Conservation (phyloP, 169 alveolate genomes). For the Cryptosporidium ubiquitum region DNA sequence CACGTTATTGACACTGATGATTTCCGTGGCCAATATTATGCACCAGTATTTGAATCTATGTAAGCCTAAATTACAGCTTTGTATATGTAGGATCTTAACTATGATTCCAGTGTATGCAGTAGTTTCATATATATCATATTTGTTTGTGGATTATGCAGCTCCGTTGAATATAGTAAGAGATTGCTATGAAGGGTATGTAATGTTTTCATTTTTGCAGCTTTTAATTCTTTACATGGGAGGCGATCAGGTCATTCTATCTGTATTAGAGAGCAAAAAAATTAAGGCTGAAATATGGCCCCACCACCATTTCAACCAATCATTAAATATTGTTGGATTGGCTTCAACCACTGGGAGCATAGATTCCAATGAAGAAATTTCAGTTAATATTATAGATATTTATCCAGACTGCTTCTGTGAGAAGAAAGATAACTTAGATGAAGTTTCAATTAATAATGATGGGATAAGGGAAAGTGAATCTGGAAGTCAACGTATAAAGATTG, state of each 20-base stretch:
- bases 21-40: constrained; percentile 35
- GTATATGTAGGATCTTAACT: constrained; percentile 53
- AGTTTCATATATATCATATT: constrained; percentile 35
- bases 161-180: constrained; percentile 52
- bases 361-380: constrained; percentile 14
- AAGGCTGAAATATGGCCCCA: constrained; percentile 67
- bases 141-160: constrained; percentile 13
- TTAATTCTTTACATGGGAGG: constrained; percentile 45
- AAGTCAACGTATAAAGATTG: constrained; percentile 10
- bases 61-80: constrained; percentile 55
- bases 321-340: background rate
- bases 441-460: background rate
- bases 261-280: constrained; percentile 16
- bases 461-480: background rate
- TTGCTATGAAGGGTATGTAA: constrained; percentile 67
- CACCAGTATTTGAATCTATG: constrained; percentile 46
- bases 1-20: constrained; percentile 36
- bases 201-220: constrained; percentile 53
- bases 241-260: constrained; percentile 16
- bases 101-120: constrained; percentile 73
- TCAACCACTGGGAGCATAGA: background rate
- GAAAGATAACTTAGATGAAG: background rate
- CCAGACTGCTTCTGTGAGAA: constrained; percentile 19
- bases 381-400: background rate
- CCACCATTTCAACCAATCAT: constrained; percentile 9